Evolutionary conservation across 2,329 filamentous ascomycete species (phyloP).

Genomic region (Trichoderma pleuroti): DNA sequence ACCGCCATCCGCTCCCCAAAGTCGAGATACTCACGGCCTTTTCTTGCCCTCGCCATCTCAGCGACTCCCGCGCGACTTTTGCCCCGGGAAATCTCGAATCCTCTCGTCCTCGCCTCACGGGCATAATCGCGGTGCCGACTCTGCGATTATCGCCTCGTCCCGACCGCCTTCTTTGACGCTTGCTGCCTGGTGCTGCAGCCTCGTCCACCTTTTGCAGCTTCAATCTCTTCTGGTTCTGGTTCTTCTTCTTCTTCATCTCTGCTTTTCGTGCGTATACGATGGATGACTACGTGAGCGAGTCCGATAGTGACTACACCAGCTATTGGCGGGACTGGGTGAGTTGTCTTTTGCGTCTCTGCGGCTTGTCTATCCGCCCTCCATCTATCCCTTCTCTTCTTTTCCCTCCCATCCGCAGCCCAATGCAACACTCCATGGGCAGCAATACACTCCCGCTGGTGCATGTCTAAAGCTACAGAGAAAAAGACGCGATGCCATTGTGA

Average conservation of each 20-base stretch:
- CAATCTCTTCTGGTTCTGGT: neutral
- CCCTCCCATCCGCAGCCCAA: neutral
- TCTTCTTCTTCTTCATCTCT: neutral
- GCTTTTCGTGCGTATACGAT: constrained; percentile 47
- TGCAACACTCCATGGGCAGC: neutral
- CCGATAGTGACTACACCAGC: constrained; percentile 97
- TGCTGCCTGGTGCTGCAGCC: constrained; percentile 24
- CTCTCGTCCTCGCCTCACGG: neutral
- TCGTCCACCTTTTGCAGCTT: neutral
- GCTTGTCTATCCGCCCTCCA: neutral
- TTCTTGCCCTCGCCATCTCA: neutral
- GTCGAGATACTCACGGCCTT: neutral
- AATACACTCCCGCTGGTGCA: neutral
- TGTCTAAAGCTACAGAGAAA: neutral
- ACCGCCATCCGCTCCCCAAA: neutral
- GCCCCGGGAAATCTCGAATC: neutral
- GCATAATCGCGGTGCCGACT: neutral
- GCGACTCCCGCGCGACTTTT: neutral
- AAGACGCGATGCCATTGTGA: neutral
- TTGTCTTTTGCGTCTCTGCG: constrained; percentile 27
- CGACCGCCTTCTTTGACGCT: neutral
- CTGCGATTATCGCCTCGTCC: neutral
- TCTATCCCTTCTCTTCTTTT: neutral
- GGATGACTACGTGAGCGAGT: constrained; percentile 98
- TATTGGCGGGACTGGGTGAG: constrained; percentile 99